These are phyloP conservation scores for Podospora comata DNA, from an alignment of 495 filamentous ascomycete genomes.

Conservation along the genomic window DNA sequence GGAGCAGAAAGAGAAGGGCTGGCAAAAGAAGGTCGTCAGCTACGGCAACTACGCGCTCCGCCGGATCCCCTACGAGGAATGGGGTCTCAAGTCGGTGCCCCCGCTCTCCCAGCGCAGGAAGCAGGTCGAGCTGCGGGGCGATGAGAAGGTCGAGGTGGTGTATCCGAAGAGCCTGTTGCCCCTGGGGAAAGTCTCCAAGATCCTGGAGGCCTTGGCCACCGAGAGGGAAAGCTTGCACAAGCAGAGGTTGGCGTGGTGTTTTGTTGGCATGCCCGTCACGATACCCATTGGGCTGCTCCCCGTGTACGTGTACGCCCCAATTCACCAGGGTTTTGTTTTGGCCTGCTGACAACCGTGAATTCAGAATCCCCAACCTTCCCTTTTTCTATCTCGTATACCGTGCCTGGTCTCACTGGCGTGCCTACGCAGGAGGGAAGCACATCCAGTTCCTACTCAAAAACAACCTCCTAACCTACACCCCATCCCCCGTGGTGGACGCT, in stretches of 20 bases:
- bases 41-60: conserved; percentile 84
- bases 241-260: conserved; percentile 71
- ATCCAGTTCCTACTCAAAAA: conserved; percentile 74
- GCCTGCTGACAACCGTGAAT: conserved; percentile 7
- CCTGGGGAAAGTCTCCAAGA: conserved; percentile 53
- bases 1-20: conserved; percentile 79
- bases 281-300: conserved; percentile 79
- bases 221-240: conserved; percentile 76
- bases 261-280: conserved; percentile 79
- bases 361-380: conserved; percentile 87
- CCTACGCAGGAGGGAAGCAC: conserved; percentile 79
- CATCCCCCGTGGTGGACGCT: conserved; percentile 64
- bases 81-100: conserved; percentile 91
- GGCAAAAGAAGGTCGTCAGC: conserved; percentile 79
- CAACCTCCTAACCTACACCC: conserved; percentile 59
- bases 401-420: conserved; percentile 65
- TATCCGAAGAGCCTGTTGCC: conserved; percentile 71
- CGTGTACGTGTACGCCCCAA: conserved; percentile 55
- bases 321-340: neutral
- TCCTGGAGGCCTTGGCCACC: conserved; percentile 66
- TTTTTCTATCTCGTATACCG: conserved; percentile 94
- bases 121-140: conserved; percentile 59
- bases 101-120: conserved; percentile 67
- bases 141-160: conserved; percentile 67
- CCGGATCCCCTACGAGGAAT: conserved; percentile 94